phyloP scores from a whole-genome alignment of 129 eudicot genomes.

The Lactuca saligna region DNA sequence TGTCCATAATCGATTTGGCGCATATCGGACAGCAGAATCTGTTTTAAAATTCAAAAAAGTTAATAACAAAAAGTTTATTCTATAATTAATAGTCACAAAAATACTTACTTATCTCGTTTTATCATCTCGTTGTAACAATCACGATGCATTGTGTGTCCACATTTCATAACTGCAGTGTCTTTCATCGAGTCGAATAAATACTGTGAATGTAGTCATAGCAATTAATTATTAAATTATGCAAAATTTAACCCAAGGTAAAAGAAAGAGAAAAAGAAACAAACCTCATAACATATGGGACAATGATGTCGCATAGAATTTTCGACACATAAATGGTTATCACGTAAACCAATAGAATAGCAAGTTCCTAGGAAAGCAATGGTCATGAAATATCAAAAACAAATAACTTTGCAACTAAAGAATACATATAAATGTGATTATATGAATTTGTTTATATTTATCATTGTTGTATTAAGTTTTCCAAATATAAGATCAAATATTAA shows the following conservation, averaged over 20 bases:
- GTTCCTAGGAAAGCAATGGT: conserved; percentile 50
- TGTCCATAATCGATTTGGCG: conserved; percentile 80
- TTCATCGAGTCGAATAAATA: conserved; percentile 91
- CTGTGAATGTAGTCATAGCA: conserved; percentile 35
- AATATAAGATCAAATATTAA: no score
- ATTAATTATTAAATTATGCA: not conserved
- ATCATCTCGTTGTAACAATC: conserved; percentile 94
- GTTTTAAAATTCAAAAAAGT: conserved; percentile 4
- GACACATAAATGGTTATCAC: conserved; percentile 78
- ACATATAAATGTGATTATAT: not conserved
- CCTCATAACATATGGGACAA: conserved; percentile 98
- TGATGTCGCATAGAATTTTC: conserved; percentile 97
- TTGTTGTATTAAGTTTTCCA: no score
- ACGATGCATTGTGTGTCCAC: conserved; percentile 97
- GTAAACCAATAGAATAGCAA: conserved; percentile 72
- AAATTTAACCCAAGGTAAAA: not conserved
- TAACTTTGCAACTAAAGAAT: not conserved
- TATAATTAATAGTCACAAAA: not conserved
- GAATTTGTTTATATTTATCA: no score
- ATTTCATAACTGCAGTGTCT: conserved; percentile 86
- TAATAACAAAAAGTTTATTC: not conserved
- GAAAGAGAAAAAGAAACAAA: conserved; percentile 20
- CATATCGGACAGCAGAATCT: conserved; percentile 96
- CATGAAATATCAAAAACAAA: not conserved
- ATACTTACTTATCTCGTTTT: conserved; percentile 84